Base-by-base conservation (phyloP, 2,329 filamentous ascomycete species). In the Colletotrichum chlorophyti region DNA sequence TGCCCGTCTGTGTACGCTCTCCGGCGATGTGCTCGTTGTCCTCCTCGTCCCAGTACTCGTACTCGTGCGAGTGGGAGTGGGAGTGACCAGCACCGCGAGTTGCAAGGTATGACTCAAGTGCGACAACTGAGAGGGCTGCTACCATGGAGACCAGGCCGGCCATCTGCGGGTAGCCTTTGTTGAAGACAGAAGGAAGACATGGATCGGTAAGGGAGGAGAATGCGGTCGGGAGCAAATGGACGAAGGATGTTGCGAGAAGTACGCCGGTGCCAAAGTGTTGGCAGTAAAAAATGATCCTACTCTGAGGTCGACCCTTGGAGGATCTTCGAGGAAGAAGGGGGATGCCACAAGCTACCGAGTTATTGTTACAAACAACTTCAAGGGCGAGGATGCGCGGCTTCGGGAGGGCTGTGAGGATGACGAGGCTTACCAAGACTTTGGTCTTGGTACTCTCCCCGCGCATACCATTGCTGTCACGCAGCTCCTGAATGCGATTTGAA, bases 101-200 rank as follows among this genome's bases (percentile, higher is more conserved):
- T 0, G 92, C 93, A 65, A 98, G 88, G 71, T 93, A 92, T 76
- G 95, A 96, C 73, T 98, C 94, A 49, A 97, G 83, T 2, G 86
- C 84, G 6, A 96, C 91, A 3, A 97, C 93, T 4, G 90, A 77
- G 58, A 96, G 81, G n/a, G 91, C 90, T 10, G 90, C 87, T 9
- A 87, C 73, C 90, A 96, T 94, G 53, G 91, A 90, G 42, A 96
- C 84, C 43, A 95, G 80, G 2, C 93, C 92, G 0, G 91, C 87
- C 70, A 96, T 88, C 6, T 91, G 91, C 42, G 82, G 84, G 71
- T 95, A 96, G n/a, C 84, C 83, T 62, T 89, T 69, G 70, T 85
- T 94, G 83, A 93, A 96, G 69, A 93, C 89, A 55, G 83, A 79
- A 8, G 92, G 91, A 0, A 96, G 84, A 66, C 88, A 91, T 38